Evolutionary conservation across 257 asterid species (phyloP), one percentile per base, ranked within the genome.

Genomic region (Mitragyna speciosa): DNA sequence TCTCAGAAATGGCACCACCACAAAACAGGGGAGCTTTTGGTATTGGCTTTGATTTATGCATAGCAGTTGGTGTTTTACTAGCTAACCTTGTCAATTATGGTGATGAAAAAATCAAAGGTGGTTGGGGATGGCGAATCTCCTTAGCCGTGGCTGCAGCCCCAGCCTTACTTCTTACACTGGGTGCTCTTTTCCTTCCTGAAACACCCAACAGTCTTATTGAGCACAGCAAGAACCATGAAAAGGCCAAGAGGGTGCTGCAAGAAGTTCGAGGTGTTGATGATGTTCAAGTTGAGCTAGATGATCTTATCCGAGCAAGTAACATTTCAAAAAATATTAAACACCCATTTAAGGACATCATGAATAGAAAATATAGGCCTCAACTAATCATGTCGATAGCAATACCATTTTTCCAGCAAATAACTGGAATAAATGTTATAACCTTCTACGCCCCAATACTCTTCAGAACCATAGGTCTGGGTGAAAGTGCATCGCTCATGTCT

Each of bases 61-160:
- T 79, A 12, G 83, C 75, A 16, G 12, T 83, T 15, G 86, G 86
- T 12, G 45, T 74, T 28, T 33, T 79, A 68, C 7, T 39, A 2
- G 86, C 86, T 11, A 83, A 79, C 67, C 74, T 83, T 12, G 20
- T 83, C 33, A 83, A 83, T 41, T 83, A 78, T 28, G 83, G 77
- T 12, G 61, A 48, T n/a, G 81, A 77, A 22, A 92, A 87, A 82
- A 87, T 94, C 69, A 78, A 72, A 41, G 90, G 80, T 0, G 96
- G 95, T 1, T 92, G 87, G 80, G 98, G 98, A 10, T 92, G 98
- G 97, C 64, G 98, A 80, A 70, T 94, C 2, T 92, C 97, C 0
- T 74, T 93, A 10, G 91, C 92, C 36, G 59, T 92, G 90, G 98
- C 97, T 2, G 94, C 88, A 9, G 83, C 84, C 1, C 97, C 97